Conservation (phyloP, 176 grass and related monocot species). For the Zoysia pacifica region DNA sequence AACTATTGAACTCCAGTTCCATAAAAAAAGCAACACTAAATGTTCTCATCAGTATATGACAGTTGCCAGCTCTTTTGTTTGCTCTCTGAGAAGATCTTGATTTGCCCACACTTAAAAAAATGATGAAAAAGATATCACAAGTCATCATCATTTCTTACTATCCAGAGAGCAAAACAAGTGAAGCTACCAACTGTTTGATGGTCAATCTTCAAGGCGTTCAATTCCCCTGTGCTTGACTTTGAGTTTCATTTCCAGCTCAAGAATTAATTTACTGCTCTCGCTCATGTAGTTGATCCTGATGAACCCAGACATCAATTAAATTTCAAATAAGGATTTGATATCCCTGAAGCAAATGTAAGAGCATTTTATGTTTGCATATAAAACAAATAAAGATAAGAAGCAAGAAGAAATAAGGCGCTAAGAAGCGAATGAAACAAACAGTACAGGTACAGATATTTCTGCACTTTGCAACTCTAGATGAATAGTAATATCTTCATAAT, state of each 20-base stretch:
- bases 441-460: too few relatives aligned
- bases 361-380: background rate
- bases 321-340: background rate
- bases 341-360: background rate
- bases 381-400: background rate
- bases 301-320: slow-evolving; percentile 5
- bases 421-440: too few relatives aligned
- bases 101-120: slow-evolving; percentile 83
- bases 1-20: slow-evolving; percentile 3
- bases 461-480: too few relatives aligned
- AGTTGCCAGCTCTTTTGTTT: slow-evolving; percentile 82
- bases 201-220: slow-evolving; percentile 81
- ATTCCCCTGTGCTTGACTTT: slow-evolving; percentile 76
- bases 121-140: slow-evolving; percentile 11
- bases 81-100: slow-evolving; percentile 93
- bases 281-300: slow-evolving; percentile 89
- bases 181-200: slow-evolving; percentile 76
- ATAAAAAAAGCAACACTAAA: slow-evolving; percentile 9
- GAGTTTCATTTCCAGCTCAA: slow-evolving; percentile 85
- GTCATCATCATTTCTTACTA: background rate
- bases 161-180: slow-evolving; percentile 11
- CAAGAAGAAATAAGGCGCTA: too few relatives aligned
- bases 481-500: too few relatives aligned
- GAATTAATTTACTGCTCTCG: slow-evolving; percentile 68
- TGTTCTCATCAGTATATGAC: slow-evolving; percentile 54